Conservation (phyloP, 2,329 filamentous ascomycete species). For the Neofusicoccum kwambonambiense region DNA sequence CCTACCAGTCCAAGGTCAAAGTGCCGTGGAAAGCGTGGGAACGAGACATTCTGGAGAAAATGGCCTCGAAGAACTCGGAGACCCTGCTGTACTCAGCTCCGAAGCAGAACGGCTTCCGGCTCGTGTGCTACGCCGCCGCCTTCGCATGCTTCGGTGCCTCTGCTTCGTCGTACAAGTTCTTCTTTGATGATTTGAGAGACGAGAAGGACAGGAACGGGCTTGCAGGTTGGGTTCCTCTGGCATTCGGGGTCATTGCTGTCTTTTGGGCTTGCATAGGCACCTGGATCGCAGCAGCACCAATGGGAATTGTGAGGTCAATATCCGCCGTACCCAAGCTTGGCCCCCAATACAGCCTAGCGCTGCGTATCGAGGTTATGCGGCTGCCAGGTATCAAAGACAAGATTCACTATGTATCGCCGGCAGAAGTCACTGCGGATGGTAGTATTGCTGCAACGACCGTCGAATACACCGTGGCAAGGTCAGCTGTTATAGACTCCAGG, state of each 20-base stretch:
- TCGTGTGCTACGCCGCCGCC: background rate
- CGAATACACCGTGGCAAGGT: background rate
- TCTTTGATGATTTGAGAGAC: background rate
- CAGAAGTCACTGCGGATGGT: background rate
- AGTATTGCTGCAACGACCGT: background rate
- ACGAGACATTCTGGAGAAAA: background rate
- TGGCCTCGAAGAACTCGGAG: background rate
- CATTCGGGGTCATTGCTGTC: conserved; percentile 10
- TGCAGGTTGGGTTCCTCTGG: conserved; percentile 3
- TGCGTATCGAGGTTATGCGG: conserved; percentile 9
- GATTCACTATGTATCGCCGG: background rate
- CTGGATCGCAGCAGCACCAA: conserved; percentile 1
- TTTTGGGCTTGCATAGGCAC: conserved; percentile 13
- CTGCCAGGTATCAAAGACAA: conserved; percentile 3
- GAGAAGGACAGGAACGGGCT: background rate
- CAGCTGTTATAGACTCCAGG: background rate
- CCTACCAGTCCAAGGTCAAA: background rate
- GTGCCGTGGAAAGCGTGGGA: background rate
- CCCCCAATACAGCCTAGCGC: background rate
- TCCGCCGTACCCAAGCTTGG: conserved; percentile 6
- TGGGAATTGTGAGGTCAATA: conserved; percentile 4
- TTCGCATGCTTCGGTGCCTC: conserved; percentile 5
- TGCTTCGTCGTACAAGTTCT: conserved; percentile 6
- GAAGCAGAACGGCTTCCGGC: conserved; percentile 4
- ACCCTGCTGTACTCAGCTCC: conserved; percentile 5